A percentile compares a stretch with the other conserved stretches of the same genome.
phyloP scores from a whole-genome alignment of 2,329 filamentous ascomycete species.

The Alternaria sp. region DNA sequence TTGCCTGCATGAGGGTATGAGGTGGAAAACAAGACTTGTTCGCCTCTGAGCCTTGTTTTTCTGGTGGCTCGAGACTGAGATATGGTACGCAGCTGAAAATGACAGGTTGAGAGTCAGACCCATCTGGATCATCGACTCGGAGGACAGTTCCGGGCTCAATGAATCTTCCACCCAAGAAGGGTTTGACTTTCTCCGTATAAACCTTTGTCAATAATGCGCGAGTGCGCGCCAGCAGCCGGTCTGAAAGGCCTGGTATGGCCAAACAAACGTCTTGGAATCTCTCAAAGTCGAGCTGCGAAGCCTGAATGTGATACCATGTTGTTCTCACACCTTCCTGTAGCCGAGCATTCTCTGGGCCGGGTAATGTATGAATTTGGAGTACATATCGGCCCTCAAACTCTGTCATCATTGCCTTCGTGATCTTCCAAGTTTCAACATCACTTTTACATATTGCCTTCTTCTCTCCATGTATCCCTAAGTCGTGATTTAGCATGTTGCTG shows the following conservation, averaged over 20 bases:
- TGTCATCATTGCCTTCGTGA: conserved; percentile 32
- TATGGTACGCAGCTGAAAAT: conserved; percentile 45
- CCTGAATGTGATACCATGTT: conserved; percentile 40
- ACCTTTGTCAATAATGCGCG: conserved; percentile 30
- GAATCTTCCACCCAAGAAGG: conserved; percentile 39
- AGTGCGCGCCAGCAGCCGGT: conserved; percentile 26
- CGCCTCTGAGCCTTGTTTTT: neutral
- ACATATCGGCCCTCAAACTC: conserved; percentile 25
- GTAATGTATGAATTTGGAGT: conserved; percentile 32
- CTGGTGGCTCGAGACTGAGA: conserved; percentile 27
- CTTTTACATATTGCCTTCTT: neutral
- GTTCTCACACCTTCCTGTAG: conserved; percentile 17
- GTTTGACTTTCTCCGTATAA: conserved; percentile 36
- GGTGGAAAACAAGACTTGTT: conserved; percentile 25
- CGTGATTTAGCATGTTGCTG: neutral
- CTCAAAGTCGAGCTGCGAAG: conserved; percentile 30
- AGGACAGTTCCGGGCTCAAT: conserved; percentile 47
- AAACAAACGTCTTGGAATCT: conserved; percentile 38
- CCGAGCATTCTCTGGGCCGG: conserved; percentile 29
- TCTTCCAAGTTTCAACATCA: conserved; percentile 31
- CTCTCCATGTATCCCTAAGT: neutral
- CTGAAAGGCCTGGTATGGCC: conserved; percentile 26
- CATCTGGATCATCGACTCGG: conserved; percentile 35
- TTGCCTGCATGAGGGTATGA: conserved; percentile 27
- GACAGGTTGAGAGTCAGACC: conserved; percentile 29